phyloP scores from a whole-genome alignment of 208 protist genomes.

The Polymyxa betae region DNA sequence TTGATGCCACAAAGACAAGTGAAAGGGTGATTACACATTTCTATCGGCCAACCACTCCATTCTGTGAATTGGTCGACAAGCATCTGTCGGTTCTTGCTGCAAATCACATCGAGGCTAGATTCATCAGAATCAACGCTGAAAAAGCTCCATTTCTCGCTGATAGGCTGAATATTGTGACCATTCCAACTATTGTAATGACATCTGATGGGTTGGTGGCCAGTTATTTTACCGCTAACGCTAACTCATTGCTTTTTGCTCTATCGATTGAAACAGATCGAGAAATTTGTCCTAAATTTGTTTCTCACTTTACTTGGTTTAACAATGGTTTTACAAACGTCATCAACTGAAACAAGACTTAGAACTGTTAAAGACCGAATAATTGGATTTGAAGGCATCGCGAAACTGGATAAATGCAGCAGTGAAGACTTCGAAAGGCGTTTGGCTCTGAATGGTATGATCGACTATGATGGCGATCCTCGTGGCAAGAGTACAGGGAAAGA shows the following conservation, averaged over 20 bases:
- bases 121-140: not conserved
- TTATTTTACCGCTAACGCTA: no score
- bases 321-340: not conserved
- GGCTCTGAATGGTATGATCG: not conserved
- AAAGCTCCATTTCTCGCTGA: not conserved
- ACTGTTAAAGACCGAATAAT: not conserved
- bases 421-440: not conserved
- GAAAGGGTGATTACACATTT: not conserved
- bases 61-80: not conserved
- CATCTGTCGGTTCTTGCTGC: not conserved
- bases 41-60: not conserved
- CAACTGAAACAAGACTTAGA: not conserved
- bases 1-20: not conserved
- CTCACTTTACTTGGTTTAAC: no score
- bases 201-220: not conserved
- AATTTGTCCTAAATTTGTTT: no score
- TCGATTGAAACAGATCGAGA: no score
- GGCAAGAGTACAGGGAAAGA: no score
- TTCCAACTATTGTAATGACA: not conserved
- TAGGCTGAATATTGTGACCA: not conserved
- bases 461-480: not conserved
- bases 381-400: not conserved
- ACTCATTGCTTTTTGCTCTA: no score
- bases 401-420: not conserved
- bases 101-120: not conserved